Evolutionary conservation across 2,329 filamentous ascomycete species (phyloP), one percentile per base, ranked within the genome.

Genomic region (Talaromyces funiculosus): DNA sequence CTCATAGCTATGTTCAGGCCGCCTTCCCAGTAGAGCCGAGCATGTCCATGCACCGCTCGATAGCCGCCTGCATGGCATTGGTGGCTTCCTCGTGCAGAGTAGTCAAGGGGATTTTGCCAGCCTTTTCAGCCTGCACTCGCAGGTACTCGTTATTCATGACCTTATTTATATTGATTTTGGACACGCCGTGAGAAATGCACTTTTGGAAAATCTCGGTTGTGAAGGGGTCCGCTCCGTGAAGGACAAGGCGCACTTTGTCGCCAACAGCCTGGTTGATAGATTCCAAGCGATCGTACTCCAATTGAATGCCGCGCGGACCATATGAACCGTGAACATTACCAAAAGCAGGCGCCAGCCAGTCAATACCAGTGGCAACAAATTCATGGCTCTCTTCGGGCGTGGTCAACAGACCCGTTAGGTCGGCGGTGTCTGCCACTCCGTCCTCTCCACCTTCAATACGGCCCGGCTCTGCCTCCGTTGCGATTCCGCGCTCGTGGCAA

Each of bases 261-360:
- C 78, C 78, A 4, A 82, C 79, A 54, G 78, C 74, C 54, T 78
- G 73, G 58, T 81, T 75, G 59, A 86, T 82, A 4, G 72, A 71
- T 42, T 74, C 69, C 60, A 85, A 69, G 61, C 81, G 73, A 20
- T 80, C 82, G 69, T 84, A 87, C 67, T 89, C 86, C 18, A 88
- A 72, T 69, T 81, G 78, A 24, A 86, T 84, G 0, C 87, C 88
- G 16, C 83, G 75, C 0, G 84, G 81, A 0, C 87, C 87, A 72
- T 91, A 90, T 66, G 86, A 84, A 5, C 88, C 88, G 73, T 91
- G 88, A 47, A 91, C 85, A 67, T 90, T 91, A 3, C 88, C 88
- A 74, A 91, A 90, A 0, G 87, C 87, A 0, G 88, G 89, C 2
- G 89, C 89, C 14, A 92, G 76, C 77, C 87, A 87, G 67, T 91